Evolutionary conservation across 352 stramenopile species (phyloP), one percentile per base, ranked within the genome.

Genomic region (Phytophthora nicotianae): DNA sequence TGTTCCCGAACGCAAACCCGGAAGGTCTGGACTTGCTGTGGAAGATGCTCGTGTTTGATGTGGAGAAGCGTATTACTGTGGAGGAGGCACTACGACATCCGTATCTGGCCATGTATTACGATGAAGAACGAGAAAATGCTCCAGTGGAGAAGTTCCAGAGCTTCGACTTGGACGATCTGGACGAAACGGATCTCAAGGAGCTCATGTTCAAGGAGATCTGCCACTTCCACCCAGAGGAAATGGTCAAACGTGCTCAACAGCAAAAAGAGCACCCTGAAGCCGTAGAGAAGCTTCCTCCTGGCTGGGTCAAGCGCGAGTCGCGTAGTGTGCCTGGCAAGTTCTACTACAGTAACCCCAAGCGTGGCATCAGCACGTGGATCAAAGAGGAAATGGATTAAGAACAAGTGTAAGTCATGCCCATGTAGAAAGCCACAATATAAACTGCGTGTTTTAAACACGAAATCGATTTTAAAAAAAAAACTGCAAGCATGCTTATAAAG

Each of bases 51-150:
- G 79, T 94, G 20, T 96, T 96, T 61, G 96, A 99, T 74, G 97
- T 98, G 33, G 86, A 92, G 41, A 95, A 97, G 73, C 91, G 98
- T 42, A 98, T 98, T 49, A 97, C 91, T 19, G 97, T 99, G 14
- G 81, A 98, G 52, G 87, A 98, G 58, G 97, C 97, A 46, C 73
- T 99, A 32, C 83, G 86, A 17, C 97, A 99, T 76, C 95, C 97
- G 17, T 99, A 99, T 75, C 86, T 99, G 45, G 78, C 89, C 0
- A 83, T 81, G 45, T 96, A 93, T 64, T 96, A 93, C 62, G 84
- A 93, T 20, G 83, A 88, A 43, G 83, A 91, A 59, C 77, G 74
- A 7, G 83, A 93, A 43, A 84, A 73, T 42, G 68, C 65, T 1
- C 73, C 67, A 1, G 85, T 94, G n/a, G 85, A 94, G 37, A 75